These are phyloP conservation scores for Dentiscutata heterogama DNA, from an alignment of 371 early-diverging fungal species.

Conservation along the genomic window DNA sequence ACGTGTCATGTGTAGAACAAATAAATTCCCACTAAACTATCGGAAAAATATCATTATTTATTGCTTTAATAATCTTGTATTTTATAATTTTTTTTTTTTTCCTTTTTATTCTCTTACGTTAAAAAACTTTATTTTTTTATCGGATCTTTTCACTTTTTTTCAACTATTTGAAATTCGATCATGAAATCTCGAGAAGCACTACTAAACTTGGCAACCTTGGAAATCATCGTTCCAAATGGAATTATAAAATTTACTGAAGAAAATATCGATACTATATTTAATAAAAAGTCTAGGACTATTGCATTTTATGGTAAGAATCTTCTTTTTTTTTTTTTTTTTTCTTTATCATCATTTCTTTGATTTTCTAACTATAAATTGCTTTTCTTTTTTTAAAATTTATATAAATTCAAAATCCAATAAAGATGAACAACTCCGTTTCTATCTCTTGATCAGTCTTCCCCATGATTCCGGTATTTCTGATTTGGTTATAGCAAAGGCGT, in stretches of 20 bases:
- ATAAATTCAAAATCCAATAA: background rate
- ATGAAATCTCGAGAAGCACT: conserved; percentile 15
- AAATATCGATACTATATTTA: background rate
- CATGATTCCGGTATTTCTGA: background rate
- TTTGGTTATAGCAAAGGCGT: conserved; percentile 22
- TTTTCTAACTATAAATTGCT: too few relatives aligned
- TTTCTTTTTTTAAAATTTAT: too few relatives aligned
- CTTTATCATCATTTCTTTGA: background rate
- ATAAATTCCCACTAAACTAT: too few relatives aligned
- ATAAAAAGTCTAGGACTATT: background rate
- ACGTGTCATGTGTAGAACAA: too few relatives aligned
- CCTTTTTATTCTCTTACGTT: too few relatives aligned
- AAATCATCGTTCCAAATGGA: conserved; percentile 20
- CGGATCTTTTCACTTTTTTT: too few relatives aligned
- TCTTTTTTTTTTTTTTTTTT: background rate
- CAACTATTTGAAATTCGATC: too few relatives aligned
- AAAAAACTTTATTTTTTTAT: too few relatives aligned
- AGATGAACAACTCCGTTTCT: conserved; percentile 24
- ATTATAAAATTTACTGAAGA: background rate
- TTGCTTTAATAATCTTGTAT: too few relatives aligned
- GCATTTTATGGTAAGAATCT: conserved; percentile 17
- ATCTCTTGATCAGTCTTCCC: background rate
- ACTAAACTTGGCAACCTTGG: background rate
- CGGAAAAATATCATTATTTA: too few relatives aligned
- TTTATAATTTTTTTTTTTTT: too few relatives aligned